Conservation (phyloP, 768 basidiomycete species). For the Podaxis sp. region DNA sequence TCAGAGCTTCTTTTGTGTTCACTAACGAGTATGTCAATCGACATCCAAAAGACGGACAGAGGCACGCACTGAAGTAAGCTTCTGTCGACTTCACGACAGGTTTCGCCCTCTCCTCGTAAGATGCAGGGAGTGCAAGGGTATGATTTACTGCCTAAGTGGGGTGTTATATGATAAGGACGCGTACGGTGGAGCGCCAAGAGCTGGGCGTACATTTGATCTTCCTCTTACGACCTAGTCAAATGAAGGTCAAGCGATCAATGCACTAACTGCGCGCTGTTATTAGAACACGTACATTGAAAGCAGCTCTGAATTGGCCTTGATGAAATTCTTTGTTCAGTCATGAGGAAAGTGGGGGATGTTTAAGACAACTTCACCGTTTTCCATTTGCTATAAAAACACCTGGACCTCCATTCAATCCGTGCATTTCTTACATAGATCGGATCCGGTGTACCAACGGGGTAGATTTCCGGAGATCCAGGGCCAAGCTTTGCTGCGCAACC, state of each 20-base stretch:
- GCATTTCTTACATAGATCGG: not conserved
- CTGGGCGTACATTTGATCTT: slow-evolving; percentile 27
- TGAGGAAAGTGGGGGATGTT: not conserved
- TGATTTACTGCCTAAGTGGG: slow-evolving; percentile 23
- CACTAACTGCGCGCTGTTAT: not conserved
- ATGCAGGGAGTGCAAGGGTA: slow-evolving; percentile 29
- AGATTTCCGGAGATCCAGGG: slow-evolving; percentile 1
- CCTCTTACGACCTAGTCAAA: slow-evolving; percentile 25
- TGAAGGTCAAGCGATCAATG: not conserved
- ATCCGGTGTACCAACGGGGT: not conserved
- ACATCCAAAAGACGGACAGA: not conserved
- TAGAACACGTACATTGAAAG: slow-evolving; percentile 24
- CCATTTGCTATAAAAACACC: not conserved
- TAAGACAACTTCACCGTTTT: not conserved
- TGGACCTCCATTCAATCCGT: not conserved
- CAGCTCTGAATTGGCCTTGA: slow-evolving; percentile 29
- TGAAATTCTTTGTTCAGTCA: slow-evolving; percentile 17
- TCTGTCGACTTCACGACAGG: slow-evolving; percentile 27
- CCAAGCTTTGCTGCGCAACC: slow-evolving; percentile 4
- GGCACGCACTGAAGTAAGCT: slow-evolving; percentile 17
- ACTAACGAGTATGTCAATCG: not conserved
- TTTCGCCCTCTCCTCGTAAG: slow-evolving; percentile 25
- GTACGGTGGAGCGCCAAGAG: not conserved
- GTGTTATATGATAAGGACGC: not conserved
- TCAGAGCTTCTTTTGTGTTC: slow-evolving; percentile 17